A percentile compares a stretch with the other conserved stretches of the same genome.
phyloP scores from a whole-genome alignment of 768 basidiomycete species.

The Amanita fuliginea region DNA sequence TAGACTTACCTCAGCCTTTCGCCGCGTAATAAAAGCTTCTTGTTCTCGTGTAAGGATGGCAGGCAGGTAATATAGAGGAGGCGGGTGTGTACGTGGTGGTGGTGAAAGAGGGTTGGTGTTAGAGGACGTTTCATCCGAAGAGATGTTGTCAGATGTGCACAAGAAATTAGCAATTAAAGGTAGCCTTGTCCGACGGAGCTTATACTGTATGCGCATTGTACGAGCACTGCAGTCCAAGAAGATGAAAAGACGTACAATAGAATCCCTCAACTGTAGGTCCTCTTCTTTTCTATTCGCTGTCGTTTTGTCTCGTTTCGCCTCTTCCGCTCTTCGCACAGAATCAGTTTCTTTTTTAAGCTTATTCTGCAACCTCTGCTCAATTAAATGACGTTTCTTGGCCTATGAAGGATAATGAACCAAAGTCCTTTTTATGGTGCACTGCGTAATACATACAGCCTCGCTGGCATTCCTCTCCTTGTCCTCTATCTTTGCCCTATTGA shows the following conservation, averaged over 20 bases:
- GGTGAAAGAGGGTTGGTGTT: constrained; percentile 29
- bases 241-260: constrained; percentile 43
- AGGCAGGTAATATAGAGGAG: constrained; percentile 71
- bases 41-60: constrained; percentile 57
- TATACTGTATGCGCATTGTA: constrained; percentile 37
- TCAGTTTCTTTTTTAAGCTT: constrained; percentile 82
- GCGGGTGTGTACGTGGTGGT: constrained; percentile 55
- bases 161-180: constrained; percentile 68
- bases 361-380: constrained; percentile 77
- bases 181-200: constrained; percentile 60
- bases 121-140: constrained; percentile 26
- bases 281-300: constrained; percentile 71
- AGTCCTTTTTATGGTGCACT: neutral
- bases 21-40: constrained; percentile 49
- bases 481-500: constrained; percentile 82
- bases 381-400: constrained; percentile 78
- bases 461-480: constrained; percentile 78
- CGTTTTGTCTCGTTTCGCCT: constrained; percentile 77
- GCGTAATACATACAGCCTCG: constrained; percentile 50
- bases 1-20: constrained; percentile 52
- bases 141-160: constrained; percentile 60
- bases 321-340: constrained; percentile 75
- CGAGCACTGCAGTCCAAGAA: neutral
- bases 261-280: constrained; percentile 72
- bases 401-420: constrained; percentile 16